phyloP scores from a whole-genome alignment of 257 asterid species.

The Nicotiana knightiana region DNA sequence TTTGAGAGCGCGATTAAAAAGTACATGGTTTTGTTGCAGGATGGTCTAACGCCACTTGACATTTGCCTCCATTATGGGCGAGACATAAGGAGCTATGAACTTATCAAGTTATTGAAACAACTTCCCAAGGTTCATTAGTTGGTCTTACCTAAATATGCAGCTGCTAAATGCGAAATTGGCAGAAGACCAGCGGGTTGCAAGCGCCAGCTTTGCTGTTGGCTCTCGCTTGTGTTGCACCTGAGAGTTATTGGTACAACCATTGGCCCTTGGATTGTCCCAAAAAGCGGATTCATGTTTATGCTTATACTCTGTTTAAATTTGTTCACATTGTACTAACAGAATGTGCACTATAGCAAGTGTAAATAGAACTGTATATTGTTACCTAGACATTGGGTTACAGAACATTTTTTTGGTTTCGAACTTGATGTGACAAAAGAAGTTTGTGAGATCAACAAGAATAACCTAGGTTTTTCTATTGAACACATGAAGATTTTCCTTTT shows the following conservation, averaged over 20 bases:
- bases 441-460: neutral
- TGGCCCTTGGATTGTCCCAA: neutral
- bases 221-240: neutral
- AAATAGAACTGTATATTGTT: neutral
- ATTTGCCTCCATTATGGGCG: constrained; percentile 10
- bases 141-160: neutral
- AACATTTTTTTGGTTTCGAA: neutral
- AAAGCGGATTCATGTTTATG: neutral
- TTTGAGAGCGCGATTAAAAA: neutral
- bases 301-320: neutral
- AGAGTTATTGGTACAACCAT: neutral
- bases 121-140: neutral
- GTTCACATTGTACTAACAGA: neutral
- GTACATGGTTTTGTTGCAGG: constrained; percentile 10
- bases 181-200: neutral
- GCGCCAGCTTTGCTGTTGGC: neutral
- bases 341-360: neutral
- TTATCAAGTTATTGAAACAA: constrained; percentile 11
- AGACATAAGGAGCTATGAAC: constrained; percentile 9
- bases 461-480: neutral
- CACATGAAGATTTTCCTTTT: neutral
- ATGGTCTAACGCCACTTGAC: constrained; percentile 11
- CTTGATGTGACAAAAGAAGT: neutral
- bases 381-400: neutral
- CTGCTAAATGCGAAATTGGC: neutral